Conservation (phyloP, 2,329 filamentous ascomycete species). For the Talaromyces rugulosus region DNA sequence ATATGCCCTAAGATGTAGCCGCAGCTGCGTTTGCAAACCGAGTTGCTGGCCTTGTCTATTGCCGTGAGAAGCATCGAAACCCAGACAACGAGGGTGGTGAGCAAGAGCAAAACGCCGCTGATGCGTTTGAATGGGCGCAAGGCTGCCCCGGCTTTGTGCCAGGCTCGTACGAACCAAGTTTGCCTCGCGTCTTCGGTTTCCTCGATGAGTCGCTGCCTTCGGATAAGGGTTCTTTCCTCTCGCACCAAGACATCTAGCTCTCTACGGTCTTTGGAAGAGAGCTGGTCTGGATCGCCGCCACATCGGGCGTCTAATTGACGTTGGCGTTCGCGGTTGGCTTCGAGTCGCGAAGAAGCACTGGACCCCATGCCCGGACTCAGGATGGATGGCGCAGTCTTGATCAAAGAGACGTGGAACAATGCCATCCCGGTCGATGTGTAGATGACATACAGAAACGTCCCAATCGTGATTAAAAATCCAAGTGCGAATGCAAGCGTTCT, state of each 20-base stretch:
- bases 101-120: slow-evolving; percentile 72
- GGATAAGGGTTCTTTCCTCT: slow-evolving; percentile 87
- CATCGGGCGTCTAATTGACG: slow-evolving; percentile 85
- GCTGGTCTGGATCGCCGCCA: slow-evolving; percentile 66
- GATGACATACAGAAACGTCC: slow-evolving; percentile 77
- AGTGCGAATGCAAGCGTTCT: slow-evolving; percentile 86
- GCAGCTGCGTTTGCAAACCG: slow-evolving; percentile 81
- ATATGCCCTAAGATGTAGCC: slow-evolving; percentile 87
- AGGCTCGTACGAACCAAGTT: slow-evolving; percentile 66
- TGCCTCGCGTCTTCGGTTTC: slow-evolving; percentile 65
- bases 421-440: slow-evolving; percentile 89
- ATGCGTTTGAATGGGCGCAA: slow-evolving; percentile 87
- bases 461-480: slow-evolving; percentile 81
- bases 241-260: slow-evolving; percentile 83
- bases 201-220: slow-evolving; percentile 79
- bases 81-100: slow-evolving; percentile 73
- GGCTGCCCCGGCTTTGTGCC: slow-evolving; percentile 75
- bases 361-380: slow-evolving; percentile 75
- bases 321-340: slow-evolving; percentile 86
- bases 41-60: slow-evolving; percentile 96
- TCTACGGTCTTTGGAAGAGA: slow-evolving; percentile 79
- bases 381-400: slow-evolving; percentile 84
- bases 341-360: slow-evolving; percentile 73
- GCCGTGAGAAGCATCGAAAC: slow-evolving; percentile 91
- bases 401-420: slow-evolving; percentile 80